Base-by-base conservation (phyloP, 352 stramenopile genomes). In the Elongisporangium anandrum region DNA sequence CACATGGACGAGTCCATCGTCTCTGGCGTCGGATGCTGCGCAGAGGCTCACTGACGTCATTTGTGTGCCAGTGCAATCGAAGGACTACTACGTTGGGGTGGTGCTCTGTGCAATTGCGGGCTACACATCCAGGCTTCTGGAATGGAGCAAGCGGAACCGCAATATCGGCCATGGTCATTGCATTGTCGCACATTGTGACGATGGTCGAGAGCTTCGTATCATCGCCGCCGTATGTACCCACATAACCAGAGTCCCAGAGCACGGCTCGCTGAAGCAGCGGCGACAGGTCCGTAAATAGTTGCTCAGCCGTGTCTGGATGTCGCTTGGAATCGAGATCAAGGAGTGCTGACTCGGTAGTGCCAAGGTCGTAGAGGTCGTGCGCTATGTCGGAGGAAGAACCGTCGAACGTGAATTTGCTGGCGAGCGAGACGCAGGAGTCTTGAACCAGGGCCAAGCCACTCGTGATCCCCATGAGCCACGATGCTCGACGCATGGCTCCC, bases 191-290 rank as follows among this genome's bases (percentile, higher is more conserved):
- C 34, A 17, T 16, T 4, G 34, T 45, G 12, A 17, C 16, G 13
- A 45, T 45, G 34, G 34, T 45, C 10, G 34, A 16, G 1, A 45
- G 13, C 34, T 16, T 45, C 1, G 12, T 17, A 4, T 45, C 4
- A 22, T 65, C 58, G n/a, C n/a, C n/a, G n/a, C 56, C 58, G 12
- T 45, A 45, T 5, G 71, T 66, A 45, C 56, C 57, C 13, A 81
- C 73, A 49, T 69, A 72, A 45, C 73, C 76, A 52, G 68, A 57
- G 55, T 83, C 73, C 76, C 76, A 86, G 5, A 86, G 58, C 34
- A 79, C 22, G 0, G 76, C 76, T 55, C 72, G 73, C 59, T 86
- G 73, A 26, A 83, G 54, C 56, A 83, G 64, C 17, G 68, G 59
- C 20, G 70, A 68, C 9, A 85, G 60, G 0, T 59, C 54, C 0